A percentile compares a stretch with the other conserved stretches of the same genome.
Conservation (phyloP, 148 eudicot genomes). For the Bassia scoparia region DNA sequence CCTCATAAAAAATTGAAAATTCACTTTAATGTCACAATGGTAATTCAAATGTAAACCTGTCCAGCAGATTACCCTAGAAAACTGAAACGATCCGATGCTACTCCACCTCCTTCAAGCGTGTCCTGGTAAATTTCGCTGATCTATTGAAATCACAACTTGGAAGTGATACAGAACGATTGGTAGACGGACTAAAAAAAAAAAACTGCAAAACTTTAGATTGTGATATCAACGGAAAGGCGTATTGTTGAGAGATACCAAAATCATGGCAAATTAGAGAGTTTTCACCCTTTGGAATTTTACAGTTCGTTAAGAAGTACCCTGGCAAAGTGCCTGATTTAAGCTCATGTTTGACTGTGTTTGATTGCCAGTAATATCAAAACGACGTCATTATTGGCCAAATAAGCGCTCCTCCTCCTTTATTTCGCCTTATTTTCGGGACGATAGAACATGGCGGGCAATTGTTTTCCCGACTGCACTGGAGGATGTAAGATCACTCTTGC, state of each 20-base stretch:
- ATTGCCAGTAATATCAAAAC: slow-evolving; percentile 46
- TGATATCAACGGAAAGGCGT: slow-evolving; percentile 62
- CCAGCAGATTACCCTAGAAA: slow-evolving; percentile 52
- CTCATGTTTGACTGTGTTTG: slow-evolving; percentile 80
- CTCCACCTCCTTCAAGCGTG: slow-evolving; percentile 42
- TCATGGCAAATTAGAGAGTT: slow-evolving; percentile 59
- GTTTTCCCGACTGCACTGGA: slow-evolving; percentile 97
- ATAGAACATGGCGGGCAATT: slow-evolving; percentile 55
- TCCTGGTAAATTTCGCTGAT: slow-evolving; percentile 80
- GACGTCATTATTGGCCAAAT: slow-evolving; percentile 27
- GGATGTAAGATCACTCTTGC: slow-evolving; percentile 65
- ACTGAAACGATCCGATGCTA: slow-evolving; percentile 31
- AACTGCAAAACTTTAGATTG: slow-evolving; percentile 56
- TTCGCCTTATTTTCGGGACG: slow-evolving; percentile 69
- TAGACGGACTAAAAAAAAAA: slow-evolving; percentile 43
- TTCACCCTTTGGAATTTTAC: slow-evolving; percentile 67
- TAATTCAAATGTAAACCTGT: slow-evolving; percentile 46
- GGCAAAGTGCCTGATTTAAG: slow-evolving; percentile 77
- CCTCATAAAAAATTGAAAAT: slow-evolving; percentile 30
- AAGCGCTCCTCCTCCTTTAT: slow-evolving; percentile 63
- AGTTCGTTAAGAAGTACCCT: slow-evolving; percentile 68
- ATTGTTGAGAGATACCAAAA: slow-evolving; percentile 44
- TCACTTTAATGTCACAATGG: slow-evolving; percentile 48
- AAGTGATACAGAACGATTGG: slow-evolving; percentile 54
- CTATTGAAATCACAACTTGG: slow-evolving; percentile 63